A percentile compares a stretch with the other conserved stretches of the same genome.
These are phyloP conservation scores for Melanogaster broomeanus DNA, from an alignment of 768 basidiomycete genomes.

Conservation along the genomic window DNA sequence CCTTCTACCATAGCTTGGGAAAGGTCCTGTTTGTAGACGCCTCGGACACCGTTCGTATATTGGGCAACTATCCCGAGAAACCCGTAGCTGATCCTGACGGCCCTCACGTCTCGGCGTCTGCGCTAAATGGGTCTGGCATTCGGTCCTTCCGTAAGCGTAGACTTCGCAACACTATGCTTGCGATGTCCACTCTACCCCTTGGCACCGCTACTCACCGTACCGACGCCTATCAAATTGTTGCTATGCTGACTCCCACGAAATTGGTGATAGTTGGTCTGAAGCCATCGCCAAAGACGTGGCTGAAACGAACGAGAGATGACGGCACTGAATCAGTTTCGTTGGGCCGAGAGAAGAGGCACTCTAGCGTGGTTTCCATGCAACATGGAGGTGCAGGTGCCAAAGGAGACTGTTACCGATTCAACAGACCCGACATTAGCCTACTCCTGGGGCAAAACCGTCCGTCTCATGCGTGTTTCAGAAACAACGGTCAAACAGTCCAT, in stretches of 20 bases:
- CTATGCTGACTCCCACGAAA: conserved; percentile 87
- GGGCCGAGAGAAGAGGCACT: conserved; percentile 58
- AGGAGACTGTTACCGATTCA: conserved; percentile 17
- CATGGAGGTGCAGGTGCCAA: conserved; percentile 20
- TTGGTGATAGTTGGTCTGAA: conserved; percentile 92
- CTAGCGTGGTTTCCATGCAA: conserved; percentile 85
- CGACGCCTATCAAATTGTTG: conserved; percentile 78
- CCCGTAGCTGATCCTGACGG: conserved; percentile 13
- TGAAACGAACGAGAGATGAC: conserved; percentile 62
- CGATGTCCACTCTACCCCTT: conserved; percentile 80
- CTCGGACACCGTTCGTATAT: conserved; percentile 88
- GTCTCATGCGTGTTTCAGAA: conserved; percentile 68
- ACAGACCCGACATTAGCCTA: conserved; percentile 74
- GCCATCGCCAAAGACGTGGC: conserved; percentile 92
- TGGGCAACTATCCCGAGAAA: conserved; percentile 84
- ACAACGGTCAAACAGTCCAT: conserved; percentile 50
- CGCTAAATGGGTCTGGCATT: conserved; percentile 18
- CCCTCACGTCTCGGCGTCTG: conserved; percentile 8
- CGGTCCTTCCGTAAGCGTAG: conserved; percentile 46
- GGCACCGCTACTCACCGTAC: conserved; percentile 73
- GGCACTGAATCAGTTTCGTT: conserved; percentile 43
- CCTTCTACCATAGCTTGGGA: conserved; percentile 94
- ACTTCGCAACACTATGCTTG: conserved; percentile 67
- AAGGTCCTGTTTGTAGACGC: conserved; percentile 95
- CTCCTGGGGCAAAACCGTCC: conserved; percentile 76